Evolutionary conservation across 78 protist species (phyloP), one percentile per base, ranked within the genome.

Genomic region (Bodo saltans): DNA sequence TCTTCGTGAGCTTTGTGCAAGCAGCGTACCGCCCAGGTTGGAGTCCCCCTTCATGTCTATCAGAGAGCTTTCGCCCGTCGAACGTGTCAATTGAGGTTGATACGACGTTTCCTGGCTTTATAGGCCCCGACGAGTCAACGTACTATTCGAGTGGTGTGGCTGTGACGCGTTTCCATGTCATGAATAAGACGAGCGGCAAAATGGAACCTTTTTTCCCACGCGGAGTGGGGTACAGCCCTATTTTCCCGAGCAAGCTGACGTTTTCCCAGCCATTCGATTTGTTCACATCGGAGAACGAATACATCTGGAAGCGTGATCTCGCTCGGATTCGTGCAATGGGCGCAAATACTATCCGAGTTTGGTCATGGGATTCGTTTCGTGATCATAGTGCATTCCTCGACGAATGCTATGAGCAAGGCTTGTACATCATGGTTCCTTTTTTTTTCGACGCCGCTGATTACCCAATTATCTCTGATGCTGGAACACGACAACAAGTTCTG

Each of bases 281-380:
- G 47, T 79, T 68, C 42, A 79, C 83, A 21, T 21, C 3, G n/a
- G 72, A 52, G 39, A 25, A 4, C n/a, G 12, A 52, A 23, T 40
- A 79, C 79, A 3, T 79, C 32, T 79, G 83, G 83, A 3, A 71
- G 72, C 38, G 83, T 4, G 83, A 79, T 41, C 8, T 79, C 32
- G 37, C 3, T 17, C 28, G 27, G 30, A 79, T 79, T 41, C 4
- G 8, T 21, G 32, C 67, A 27, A 68, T 68, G 3, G 83, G 83
- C 72, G 69, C 72, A 4, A 79, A 79, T 12, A n/a, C 69, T 28
- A 68, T 79, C 78, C 34, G 83, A 25, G 34, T 41, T 3, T 79
- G 83, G 83, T 68, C 69, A 12, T 79, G 83, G 83, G 72, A 79
- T 32, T 27, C 83, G 3, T 38, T 30, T 23, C 11, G 26, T 21